Conservation (phyloP, 306 rosid species). For the Gillenia trifoliata region DNA sequence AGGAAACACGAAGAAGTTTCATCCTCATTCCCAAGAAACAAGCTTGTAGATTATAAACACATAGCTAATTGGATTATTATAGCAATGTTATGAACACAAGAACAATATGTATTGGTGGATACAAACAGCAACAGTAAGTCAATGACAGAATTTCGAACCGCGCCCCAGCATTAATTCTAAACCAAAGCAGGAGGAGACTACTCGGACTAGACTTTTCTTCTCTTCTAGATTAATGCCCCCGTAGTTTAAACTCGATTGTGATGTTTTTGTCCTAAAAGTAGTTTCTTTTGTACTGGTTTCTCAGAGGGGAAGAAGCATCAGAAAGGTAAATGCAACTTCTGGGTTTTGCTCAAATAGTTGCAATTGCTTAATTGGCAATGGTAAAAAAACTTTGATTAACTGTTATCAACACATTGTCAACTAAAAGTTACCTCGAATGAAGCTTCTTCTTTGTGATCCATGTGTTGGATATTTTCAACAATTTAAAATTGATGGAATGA, state of each 20-base stretch:
- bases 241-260: no score
- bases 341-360: background rate
- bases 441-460: background rate
- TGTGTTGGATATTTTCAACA: no score
- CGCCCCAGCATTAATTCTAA: background rate
- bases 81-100: background rate
- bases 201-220: no score
- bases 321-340: background rate
- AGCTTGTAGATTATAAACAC: background rate
- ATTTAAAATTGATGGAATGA: no score
- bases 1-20: background rate
- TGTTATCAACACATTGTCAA: background rate
- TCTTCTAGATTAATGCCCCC: no score
- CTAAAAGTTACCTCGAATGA: background rate
- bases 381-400: rapidly evolving
- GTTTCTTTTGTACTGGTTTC: no score
- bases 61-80: background rate
- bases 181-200: no score
- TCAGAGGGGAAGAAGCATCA: background rate
- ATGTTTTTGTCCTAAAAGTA: no score
- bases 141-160: background rate
- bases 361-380: background rate
- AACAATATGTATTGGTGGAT: background rate
- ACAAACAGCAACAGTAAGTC: background rate
- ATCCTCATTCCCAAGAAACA: background rate